Conservation (phyloP, 805 yeast species). For the Torulaspora delbrueckii region DNA sequence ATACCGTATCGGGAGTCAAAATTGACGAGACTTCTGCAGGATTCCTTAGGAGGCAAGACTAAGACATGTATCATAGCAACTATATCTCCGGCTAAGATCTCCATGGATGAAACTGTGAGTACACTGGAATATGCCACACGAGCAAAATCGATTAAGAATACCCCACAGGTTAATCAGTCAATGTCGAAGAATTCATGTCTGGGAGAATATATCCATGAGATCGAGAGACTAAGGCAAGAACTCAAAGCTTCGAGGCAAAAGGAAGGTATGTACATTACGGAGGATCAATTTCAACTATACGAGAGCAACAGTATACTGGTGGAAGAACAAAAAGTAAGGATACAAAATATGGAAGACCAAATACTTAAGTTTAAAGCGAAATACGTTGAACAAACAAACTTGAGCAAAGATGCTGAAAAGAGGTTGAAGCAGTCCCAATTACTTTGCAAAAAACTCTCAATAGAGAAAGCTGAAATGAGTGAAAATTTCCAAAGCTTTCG, state of each 20-base stretch:
- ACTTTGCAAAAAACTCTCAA: slow-evolving; percentile 4
- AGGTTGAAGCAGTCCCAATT: slow-evolving; percentile 18
- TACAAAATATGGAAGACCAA: slow-evolving; percentile 47
- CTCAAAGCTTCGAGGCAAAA: slow-evolving; percentile 57
- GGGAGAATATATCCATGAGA: slow-evolving; percentile 50
- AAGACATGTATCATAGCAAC: slow-evolving; percentile 82
- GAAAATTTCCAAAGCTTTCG: slow-evolving; percentile 20
- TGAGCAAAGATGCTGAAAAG: slow-evolving; percentile 23
- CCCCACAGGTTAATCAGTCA: slow-evolving; percentile 56
- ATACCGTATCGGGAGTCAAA: slow-evolving; percentile 84
- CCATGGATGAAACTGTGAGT: slow-evolving; percentile 69
- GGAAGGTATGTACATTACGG: slow-evolving; percentile 61
- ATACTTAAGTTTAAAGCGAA: slow-evolving; percentile 39
- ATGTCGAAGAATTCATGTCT: slow-evolving; percentile 55
- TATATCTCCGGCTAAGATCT: slow-evolving; percentile 68
- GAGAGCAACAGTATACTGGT: slow-evolving; percentile 48
- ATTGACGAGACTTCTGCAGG: slow-evolving; percentile 71
- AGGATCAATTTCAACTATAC: slow-evolving; percentile 36
- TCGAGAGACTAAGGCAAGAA: slow-evolving; percentile 54
- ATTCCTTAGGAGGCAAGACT: slow-evolving; percentile 79
- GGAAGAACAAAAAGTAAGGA: slow-evolving; percentile 47
- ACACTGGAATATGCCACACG: slow-evolving; percentile 80
- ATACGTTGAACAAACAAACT: slow-evolving; percentile 36
- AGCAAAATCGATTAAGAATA: slow-evolving; percentile 69
- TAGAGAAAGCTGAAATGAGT: slow-evolving; percentile 10